Base-by-base conservation (phyloP, 768 basidiomycete genomes). In the Auricularia sp. region DNA sequence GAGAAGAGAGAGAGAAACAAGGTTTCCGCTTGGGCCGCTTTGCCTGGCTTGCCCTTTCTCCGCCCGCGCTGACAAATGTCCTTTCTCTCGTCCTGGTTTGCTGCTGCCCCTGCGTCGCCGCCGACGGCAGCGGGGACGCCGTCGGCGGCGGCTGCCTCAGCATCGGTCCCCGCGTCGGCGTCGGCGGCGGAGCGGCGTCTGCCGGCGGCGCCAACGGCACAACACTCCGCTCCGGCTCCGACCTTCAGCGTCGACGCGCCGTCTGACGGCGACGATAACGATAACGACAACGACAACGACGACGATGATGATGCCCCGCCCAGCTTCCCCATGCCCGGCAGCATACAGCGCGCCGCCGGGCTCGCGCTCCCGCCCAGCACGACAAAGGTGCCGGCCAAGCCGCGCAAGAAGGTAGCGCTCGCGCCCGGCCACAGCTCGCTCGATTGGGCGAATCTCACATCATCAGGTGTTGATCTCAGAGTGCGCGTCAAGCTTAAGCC, bases 361-460 rank as follows among this genome's bases (percentile, higher is more conserved):
- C 76, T 91, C 2, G 76, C 81, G 2, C 77, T 82, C 7, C 87
- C 87, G 1, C 78, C 82, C n/a, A 79, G 81, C 8, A 89, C 90
- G 16, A 87, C 83, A 6, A 82, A 82, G 68, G 77, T 78, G 1
- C 86, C 86, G 0, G 70, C 75, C 16, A 88, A 86, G 70, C 85
- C 80, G 69, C 77, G 85, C 23, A 82, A 80, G 36, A 98, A 95
- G 76, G 93, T 97, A 0, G 91, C 87, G 3, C 82, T 99, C 3
- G 87, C 90, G 11, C 95, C 96, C 1, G 97, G 97, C 5, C 89
- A 88, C 74, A 90, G 91, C 66, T 86, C 93, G 10, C 74, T 99
- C 35, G 97, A 99, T 75, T 99, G 96, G 96, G 94, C 93, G 1
- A 85, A 81, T 58, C 76, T 97, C 65, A 94, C 95, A 74, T 77